Conservation (phyloP, 1,139 yeast genomes). For the Nakaseomyces kungkrabaensis region DNA sequence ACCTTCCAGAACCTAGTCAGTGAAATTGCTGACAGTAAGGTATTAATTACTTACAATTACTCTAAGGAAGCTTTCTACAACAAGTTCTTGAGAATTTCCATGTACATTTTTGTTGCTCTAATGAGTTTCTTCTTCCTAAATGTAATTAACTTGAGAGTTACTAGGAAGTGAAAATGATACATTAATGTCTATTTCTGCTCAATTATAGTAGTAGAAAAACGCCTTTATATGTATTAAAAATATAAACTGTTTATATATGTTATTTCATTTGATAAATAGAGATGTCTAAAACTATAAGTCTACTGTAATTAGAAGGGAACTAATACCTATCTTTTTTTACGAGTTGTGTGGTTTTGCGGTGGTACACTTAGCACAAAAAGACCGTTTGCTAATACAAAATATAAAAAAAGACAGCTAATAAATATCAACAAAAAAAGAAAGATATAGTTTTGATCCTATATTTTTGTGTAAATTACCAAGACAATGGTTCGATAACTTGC, state of each 20-base stretch:
- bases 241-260: not conserved
- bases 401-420: too few relatives aligned
- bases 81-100: conserved; percentile 62
- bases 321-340: too few relatives aligned
- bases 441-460: too few relatives aligned
- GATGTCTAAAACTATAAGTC: too few relatives aligned
- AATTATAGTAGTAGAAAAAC: not conserved
- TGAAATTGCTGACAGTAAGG: conserved; percentile 49
- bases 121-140: conserved; percentile 44
- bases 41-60: conserved; percentile 56
- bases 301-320: too few relatives aligned
- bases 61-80: conserved; percentile 41
- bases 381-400: too few relatives aligned
- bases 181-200: not conserved
- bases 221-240: not conserved
- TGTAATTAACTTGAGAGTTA: conserved; percentile 15
- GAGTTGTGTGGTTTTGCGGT: too few relatives aligned
- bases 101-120: conserved; percentile 54
- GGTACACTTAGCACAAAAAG: too few relatives aligned
- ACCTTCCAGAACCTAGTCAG: conserved; percentile 58
- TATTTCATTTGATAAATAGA: not conserved
- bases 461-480: too few relatives aligned
- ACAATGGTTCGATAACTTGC: too few relatives aligned
- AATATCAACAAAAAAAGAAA: too few relatives aligned
- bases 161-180: not conserved